A percentile compares a stretch with the other conserved stretches of the same genome.
Evolutionary conservation across 805 yeast species (phyloP).

Genomic region (Yarrowia divulgata): DNA sequence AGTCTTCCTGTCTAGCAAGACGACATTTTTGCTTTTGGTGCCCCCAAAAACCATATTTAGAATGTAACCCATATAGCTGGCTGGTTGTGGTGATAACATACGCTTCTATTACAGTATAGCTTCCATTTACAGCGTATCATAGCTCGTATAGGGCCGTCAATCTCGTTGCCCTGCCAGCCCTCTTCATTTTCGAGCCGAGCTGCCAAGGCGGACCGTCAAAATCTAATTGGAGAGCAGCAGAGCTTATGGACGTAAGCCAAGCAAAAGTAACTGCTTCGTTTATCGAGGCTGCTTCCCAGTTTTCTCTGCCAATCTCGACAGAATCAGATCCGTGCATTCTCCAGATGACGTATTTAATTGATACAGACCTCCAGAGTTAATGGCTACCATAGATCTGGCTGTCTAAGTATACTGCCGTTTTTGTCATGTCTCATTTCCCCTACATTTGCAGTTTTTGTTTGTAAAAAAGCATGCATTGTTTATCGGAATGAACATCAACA

Average conservation of each 20-base stretch:
- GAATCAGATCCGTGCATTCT: too few species aligned
- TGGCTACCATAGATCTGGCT: not conserved
- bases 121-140: not conserved
- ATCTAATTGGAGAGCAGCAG: not conserved
- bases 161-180: not conserved
- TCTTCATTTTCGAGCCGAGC: too few species aligned
- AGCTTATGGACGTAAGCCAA: not conserved
- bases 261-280: too few species aligned
- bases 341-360: too few species aligned
- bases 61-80: not conserved
- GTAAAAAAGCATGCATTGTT: not conserved
- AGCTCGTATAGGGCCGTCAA: not conserved
- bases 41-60: not conserved
- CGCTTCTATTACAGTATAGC: not conserved
- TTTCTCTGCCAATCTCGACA: too few species aligned
- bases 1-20: not conserved
- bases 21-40: not conserved
- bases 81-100: too few species aligned
- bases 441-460: not conserved
- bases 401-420: not conserved
- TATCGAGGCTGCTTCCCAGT: too few species aligned
- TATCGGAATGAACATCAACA: not conserved
- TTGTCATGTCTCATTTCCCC: not conserved
- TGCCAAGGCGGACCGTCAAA: not conserved
- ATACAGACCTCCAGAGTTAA: not conserved